phyloP scores from a whole-genome alignment of 1,139 yeast genomes.

The Wickerhamomyces sp. region DNA sequence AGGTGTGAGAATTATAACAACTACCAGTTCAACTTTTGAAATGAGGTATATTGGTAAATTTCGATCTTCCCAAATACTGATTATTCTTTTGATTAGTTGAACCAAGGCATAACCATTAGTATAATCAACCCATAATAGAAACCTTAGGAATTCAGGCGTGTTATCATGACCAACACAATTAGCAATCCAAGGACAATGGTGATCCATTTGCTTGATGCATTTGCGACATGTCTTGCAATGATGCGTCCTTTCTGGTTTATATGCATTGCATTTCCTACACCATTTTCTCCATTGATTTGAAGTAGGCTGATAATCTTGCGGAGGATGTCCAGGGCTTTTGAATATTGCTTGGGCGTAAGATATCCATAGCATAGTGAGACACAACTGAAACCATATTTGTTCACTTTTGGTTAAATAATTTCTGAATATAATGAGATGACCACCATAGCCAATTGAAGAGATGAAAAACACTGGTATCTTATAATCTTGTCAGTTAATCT shows the following conservation, averaged over 20 bases:
- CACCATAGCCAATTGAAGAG: constrained; percentile 56
- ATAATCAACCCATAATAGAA: constrained; percentile 61
- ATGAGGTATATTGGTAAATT: constrained; percentile 58
- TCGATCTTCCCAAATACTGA: constrained; percentile 46
- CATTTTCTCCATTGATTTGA: constrained; percentile 49
- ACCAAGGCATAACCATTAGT: constrained; percentile 48
- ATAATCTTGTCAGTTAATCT: background rate
- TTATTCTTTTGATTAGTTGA: constrained; percentile 39
- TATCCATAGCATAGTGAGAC: constrained; percentile 61
- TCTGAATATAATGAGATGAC: constrained; percentile 54
- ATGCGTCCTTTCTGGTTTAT: constrained; percentile 75
- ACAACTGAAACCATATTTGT: constrained; percentile 47
- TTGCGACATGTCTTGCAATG: constrained; percentile 63
- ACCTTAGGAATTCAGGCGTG: constrained; percentile 79
- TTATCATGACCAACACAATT: constrained; percentile 81
- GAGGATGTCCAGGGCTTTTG: constrained; percentile 58
- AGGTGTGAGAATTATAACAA: constrained; percentile 54
- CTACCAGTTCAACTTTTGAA: constrained; percentile 47
- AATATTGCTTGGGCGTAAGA: constrained; percentile 59
- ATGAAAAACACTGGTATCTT: constrained; percentile 67
- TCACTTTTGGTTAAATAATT: constrained; percentile 35
- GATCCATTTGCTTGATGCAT: constrained; percentile 80
- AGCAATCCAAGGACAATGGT: constrained; percentile 85
- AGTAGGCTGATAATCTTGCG: constrained; percentile 34
- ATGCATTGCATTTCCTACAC: constrained; percentile 60